A percentile compares a stretch with the other conserved stretches of the same genome.
Conservation (phyloP, 495 filamentous ascomycete genomes). For the Penicillium crystallinum region DNA sequence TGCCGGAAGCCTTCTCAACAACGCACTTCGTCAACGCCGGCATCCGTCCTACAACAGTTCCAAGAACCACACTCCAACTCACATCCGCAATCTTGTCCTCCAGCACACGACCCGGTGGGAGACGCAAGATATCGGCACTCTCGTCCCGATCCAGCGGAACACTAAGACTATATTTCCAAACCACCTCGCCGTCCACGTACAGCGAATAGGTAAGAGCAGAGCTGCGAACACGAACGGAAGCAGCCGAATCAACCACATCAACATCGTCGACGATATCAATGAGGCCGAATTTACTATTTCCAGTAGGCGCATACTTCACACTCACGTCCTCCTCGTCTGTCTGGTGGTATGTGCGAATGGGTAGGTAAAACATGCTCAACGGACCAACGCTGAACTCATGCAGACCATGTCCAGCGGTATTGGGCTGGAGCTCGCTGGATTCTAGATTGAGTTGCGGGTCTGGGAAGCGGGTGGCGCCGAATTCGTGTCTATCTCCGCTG, state of each 20-base stretch:
- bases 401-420: constrained; percentile 48
- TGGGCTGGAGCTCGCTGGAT: constrained; percentile 17
- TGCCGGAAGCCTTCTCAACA: background rate
- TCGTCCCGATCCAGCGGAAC: constrained; percentile 23
- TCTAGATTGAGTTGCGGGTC: constrained; percentile 48
- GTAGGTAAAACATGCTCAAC: constrained; percentile 87
- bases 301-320: constrained; percentile 81
- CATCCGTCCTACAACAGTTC: constrained; percentile 14
- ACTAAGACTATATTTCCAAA: constrained; percentile 59
- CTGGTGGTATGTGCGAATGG: constrained; percentile 75
- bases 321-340: constrained; percentile 70
- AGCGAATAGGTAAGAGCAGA: constrained; percentile 72
- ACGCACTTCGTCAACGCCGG: constrained; percentile 11
- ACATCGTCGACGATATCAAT: constrained; percentile 71
- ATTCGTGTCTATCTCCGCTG: constrained; percentile 90
- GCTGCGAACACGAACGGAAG: constrained; percentile 25
- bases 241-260: constrained; percentile 43
- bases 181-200: constrained; percentile 72
- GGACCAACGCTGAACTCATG: constrained; percentile 88
- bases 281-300: constrained; percentile 86
- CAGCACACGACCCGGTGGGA: constrained; percentile 28
- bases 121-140: background rate
- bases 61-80: constrained; percentile 15
- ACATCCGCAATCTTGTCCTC: constrained; percentile 18
- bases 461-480: constrained; percentile 84